These are phyloP conservation scores for Chlorella sp. DNA, from an alignment of 139 green algal species.

Conservation along the genomic window DNA sequence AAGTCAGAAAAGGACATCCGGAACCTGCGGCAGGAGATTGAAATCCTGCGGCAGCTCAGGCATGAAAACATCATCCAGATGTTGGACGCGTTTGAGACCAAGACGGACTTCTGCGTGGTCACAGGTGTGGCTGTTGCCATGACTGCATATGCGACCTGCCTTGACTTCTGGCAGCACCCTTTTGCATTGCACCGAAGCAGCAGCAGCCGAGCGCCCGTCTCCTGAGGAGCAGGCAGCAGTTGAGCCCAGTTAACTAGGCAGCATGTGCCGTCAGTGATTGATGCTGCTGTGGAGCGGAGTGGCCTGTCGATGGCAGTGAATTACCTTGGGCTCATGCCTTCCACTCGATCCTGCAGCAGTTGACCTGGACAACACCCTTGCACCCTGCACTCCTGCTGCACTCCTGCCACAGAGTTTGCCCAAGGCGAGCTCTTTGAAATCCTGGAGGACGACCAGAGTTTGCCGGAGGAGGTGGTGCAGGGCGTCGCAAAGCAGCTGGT, in stretches of 20 bases:
- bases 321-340: too few relatives aligned
- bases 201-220: too few relatives aligned
- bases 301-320: too few relatives aligned
- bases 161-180: too few relatives aligned
- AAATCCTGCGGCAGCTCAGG: slow-evolving; percentile 80
- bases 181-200: too few relatives aligned
- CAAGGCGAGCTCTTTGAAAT: slow-evolving; percentile 98
- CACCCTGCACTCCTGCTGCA: too few relatives aligned
- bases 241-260: background rate
- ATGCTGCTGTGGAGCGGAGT: too few relatives aligned
- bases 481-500: slow-evolving; percentile 89
- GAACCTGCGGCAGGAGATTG: slow-evolving; percentile 92
- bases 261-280: background rate
- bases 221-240: too few relatives aligned
- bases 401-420: slow-evolving; percentile 78
- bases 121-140: slow-evolving; percentile 59
- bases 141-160: too few relatives aligned
- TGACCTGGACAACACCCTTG: too few relatives aligned
- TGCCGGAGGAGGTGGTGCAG: slow-evolving; percentile 80
- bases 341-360: background rate
- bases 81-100: slow-evolving; percentile 96
- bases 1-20: slow-evolving; percentile 89
- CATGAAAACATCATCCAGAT: slow-evolving; percentile 96
- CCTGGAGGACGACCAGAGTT: slow-evolving; percentile 85
- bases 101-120: slow-evolving; percentile 92